Conservation (phyloP, 164 flowering plant genomes). For the Platanus orientalis region DNA sequence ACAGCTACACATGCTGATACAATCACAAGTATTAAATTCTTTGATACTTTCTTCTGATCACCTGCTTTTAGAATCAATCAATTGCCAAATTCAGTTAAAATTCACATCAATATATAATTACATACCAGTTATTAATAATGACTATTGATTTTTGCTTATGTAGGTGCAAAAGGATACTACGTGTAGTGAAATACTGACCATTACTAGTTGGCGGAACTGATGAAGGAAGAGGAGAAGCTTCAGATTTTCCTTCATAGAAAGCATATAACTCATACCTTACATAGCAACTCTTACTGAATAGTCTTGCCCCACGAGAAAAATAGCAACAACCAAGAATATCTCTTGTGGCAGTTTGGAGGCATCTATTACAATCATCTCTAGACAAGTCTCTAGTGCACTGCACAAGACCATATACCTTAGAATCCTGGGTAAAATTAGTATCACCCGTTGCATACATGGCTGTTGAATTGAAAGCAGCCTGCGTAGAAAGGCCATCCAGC, state of each 20-base stretch:
- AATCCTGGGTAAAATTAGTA: background rate
- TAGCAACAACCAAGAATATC: constrained; percentile 13
- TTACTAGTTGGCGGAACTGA: background rate
- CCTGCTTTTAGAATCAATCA: constrained; percentile 10
- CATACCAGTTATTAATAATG: no score
- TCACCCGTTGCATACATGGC: constrained; percentile 22
- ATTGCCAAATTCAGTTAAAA: background rate
- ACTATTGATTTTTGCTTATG: no score
- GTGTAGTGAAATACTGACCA: background rate
- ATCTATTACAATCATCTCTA: constrained; percentile 16
- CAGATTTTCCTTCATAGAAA: constrained; percentile 15
- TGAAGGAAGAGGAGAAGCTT: background rate
- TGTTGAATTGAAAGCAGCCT: constrained; percentile 17
- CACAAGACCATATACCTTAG: constrained; percentile 30
- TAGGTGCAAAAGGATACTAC: no score
- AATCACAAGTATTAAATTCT: constrained; percentile 1
- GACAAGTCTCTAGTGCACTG: no score
- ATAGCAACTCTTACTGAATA: constrained; percentile 26
- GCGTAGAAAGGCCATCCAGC: constrained; percentile 13
- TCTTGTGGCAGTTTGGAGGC: constrained; percentile 18
- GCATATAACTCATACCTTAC: constrained; percentile 32
- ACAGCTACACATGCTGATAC: constrained; percentile 1
- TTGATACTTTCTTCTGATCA: background rate
- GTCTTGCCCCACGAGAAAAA: constrained; percentile 29
- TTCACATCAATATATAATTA: no score